Evolutionary conservation across 1,139 yeast species (phyloP).

Genomic region (Yamadazyma membranifaciens): DNA sequence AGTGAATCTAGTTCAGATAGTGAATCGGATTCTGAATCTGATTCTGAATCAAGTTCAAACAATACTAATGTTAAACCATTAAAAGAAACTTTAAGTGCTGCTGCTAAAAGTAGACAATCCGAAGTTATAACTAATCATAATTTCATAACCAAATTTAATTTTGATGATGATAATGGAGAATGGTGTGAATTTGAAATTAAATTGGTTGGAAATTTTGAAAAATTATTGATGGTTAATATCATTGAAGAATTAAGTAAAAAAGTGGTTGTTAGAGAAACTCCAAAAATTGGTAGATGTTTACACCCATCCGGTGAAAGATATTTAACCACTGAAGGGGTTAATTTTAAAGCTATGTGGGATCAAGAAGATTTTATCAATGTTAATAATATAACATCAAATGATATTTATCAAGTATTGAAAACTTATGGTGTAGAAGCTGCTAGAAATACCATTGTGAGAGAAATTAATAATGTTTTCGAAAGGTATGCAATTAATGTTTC

Average conservation of each 20-base stretch:
- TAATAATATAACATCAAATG: slow-evolving; percentile 86
- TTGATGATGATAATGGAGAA: slow-evolving; percentile 83
- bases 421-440: slow-evolving; percentile 99
- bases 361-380: slow-evolving; percentile 90
- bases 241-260: slow-evolving; percentile 88
- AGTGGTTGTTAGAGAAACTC: slow-evolving; percentile 91
- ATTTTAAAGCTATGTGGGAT: slow-evolving; percentile 97
- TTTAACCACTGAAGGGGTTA: slow-evolving; percentile 96
- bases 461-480: slow-evolving; percentile 92
- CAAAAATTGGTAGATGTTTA: slow-evolving; percentile 88
- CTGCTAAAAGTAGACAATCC: slow-evolving; percentile 81
- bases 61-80: slow-evolving; percentile 21
- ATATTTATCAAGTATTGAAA: slow-evolving; percentile 82
- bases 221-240: slow-evolving; percentile 94
- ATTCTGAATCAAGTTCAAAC: slow-evolving; percentile 17
- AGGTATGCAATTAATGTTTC: slow-evolving; percentile 95
- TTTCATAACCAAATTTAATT: slow-evolving; percentile 75
- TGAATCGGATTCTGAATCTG: slow-evolving; percentile 22
- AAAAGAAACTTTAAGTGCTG: slow-evolving; percentile 38
- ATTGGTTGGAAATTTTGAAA: slow-evolving; percentile 77
- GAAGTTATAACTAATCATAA: slow-evolving; percentile 74
- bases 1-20: slow-evolving; percentile 22
- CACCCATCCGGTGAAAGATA: slow-evolving; percentile 68
- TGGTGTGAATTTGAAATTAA: slow-evolving; percentile 93
- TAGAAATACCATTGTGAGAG: slow-evolving; percentile 93